phyloP scores from a whole-genome alignment of 306 rosid genomes.

The Sesbania bispinosa region DNA sequence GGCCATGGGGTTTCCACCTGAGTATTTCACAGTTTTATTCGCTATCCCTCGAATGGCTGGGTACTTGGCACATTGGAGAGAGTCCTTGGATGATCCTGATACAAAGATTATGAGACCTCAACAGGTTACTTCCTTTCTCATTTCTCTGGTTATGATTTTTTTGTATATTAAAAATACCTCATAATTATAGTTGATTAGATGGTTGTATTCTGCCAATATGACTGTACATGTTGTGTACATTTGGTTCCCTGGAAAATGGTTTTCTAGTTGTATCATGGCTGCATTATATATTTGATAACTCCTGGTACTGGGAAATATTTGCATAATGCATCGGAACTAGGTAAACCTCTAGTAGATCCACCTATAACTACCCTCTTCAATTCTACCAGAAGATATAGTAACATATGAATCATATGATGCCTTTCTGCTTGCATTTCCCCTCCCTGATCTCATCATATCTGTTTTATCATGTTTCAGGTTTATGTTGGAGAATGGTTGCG shows the following conservation, averaged over 20 bases:
- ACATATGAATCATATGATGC: too few species aligned
- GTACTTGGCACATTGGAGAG: constrained; percentile 91
- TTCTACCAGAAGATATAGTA: neutral
- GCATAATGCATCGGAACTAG: neutral
- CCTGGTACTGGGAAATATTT: neutral
- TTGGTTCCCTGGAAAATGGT: neutral
- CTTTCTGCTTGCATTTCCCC: neutral
- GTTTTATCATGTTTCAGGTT: constrained; percentile 44
- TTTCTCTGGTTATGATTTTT: neutral
- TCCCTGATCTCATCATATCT: neutral
- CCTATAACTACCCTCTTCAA: neutral
- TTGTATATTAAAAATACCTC: neutral
- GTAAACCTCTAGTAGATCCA: neutral
- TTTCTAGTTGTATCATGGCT: neutral
- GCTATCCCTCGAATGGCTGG: constrained; percentile 99
- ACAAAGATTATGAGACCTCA: constrained; percentile 95
- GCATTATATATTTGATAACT: neutral
- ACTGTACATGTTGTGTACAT: neutral
- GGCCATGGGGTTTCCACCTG: constrained; percentile 94
- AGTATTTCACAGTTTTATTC: constrained; percentile 80
- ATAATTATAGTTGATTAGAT: neutral
- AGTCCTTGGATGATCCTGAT: constrained; percentile 89
- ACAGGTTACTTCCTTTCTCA: constrained; percentile 51
- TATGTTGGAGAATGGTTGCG: constrained; percentile 80
- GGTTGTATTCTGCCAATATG: neutral